These are phyloP conservation scores for Colletotrichum simmondsii DNA, from an alignment of 2,329 filamentous ascomycete genomes.

Conservation along the genomic window DNA sequence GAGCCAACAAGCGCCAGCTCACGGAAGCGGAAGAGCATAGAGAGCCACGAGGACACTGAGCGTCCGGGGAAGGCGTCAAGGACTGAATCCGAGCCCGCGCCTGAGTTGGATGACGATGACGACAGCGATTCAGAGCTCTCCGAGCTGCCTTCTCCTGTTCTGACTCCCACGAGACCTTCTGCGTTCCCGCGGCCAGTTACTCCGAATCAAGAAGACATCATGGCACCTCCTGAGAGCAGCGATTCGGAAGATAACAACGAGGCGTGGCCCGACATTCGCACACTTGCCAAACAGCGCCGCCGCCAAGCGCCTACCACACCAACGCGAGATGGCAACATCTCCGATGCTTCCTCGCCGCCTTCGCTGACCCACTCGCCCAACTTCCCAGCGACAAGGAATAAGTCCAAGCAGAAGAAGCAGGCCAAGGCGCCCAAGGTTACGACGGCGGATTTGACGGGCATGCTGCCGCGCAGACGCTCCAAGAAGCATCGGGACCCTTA, in stretches of 20 bases:
- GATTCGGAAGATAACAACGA: conserved; percentile 56
- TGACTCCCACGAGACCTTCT: conserved; percentile 38
- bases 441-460: conserved; percentile 63
- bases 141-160: conserved; percentile 47
- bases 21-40: conserved; percentile 68
- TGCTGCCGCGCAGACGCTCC: conserved; percentile 64
- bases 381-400: conserved; percentile 46
- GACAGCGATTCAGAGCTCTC: conserved; percentile 48
- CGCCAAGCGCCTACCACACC: conserved; percentile 51
- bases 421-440: conserved; percentile 54
- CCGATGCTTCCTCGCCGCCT: conserved; percentile 71
- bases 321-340: conserved; percentile 53
- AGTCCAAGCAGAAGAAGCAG: conserved; percentile 37
- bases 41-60: conserved; percentile 50
- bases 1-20: conserved; percentile 46
- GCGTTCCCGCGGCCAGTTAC: conserved; percentile 49
- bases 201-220: conserved; percentile 60
- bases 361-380: conserved; percentile 76
- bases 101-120: conserved; percentile 34
- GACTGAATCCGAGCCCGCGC: conserved; percentile 40
- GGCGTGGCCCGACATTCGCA: conserved; percentile 64
- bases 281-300: conserved; percentile 57
- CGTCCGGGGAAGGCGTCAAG: conserved; percentile 50
- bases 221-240: conserved; percentile 67
- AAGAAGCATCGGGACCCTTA: conserved; percentile 49